Evolutionary conservation across 257 asterid genomes (phyloP), one percentile per base, ranked within the genome.

Genomic region (Penstemon barbatus): DNA sequence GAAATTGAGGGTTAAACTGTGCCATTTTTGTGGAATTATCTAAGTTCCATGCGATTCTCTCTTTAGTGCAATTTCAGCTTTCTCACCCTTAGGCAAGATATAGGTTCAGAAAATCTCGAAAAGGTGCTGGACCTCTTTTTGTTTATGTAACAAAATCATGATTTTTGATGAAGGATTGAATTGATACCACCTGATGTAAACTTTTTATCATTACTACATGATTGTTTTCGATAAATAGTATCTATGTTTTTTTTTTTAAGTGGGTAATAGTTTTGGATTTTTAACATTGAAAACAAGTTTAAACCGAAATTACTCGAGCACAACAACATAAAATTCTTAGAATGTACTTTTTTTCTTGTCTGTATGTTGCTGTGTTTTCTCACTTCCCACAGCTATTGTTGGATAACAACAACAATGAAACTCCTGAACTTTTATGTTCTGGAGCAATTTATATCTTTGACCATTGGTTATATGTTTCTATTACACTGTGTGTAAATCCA

Each of bases 401-500:
- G 48, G 46, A 33, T 3, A 6, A 18, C 41, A 7, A 57, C 41
- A 12, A 38, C 37, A 58, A 5, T 58, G 37, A 13, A 69, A 61
- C 65, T 11, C 40, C 61, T 72, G 25, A 36, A 38, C 33, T 25
- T 25, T 25, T 25, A 25, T 25, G 33, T 25, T 25, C 33, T 25
- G 33, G 33, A 25, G 33, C 33, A 1, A 25, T 25, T 61, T 15
- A 38, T 5, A 19, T 19, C 66, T 61, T 13, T 13, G 37, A 36
- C 33, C 41, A 44, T 11, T 65, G 39, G 43, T 43, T 53, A 12
- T 45, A 42, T 38, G 49, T 39, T 61, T n/a, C 39, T 57, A 37
- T 62, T 19, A 39, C 41, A 43, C 55, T 54, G 44, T n/a, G 52
- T 61, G 77, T 59, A 45, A 48, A 25, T 59, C 57, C 56, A 46